phyloP scores from a whole-genome alignment of 1,284 basidiomycete genomes.

The Heliocybe sulcata region DNA sequence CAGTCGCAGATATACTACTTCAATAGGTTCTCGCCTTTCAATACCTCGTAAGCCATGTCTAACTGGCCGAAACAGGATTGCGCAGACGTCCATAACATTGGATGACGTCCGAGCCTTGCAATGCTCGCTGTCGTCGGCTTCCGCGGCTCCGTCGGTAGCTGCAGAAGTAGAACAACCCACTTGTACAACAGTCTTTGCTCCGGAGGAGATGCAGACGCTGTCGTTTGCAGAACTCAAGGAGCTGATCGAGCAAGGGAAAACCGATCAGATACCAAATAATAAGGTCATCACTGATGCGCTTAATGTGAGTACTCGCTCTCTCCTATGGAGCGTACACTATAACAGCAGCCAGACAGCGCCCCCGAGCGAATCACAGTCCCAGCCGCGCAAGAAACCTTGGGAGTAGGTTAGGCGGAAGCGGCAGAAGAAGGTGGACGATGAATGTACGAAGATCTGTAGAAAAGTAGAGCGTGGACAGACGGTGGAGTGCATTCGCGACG shows the following conservation, averaged over 20 bases:
- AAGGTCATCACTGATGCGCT: conserved; percentile 55
- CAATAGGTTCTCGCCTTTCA: conserved; percentile 40
- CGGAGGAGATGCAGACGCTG: conserved; percentile 30
- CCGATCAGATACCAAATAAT: conserved; percentile 72
- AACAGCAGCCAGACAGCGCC: conserved; percentile 30
- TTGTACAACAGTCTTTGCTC: not conserved
- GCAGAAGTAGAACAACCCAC: not conserved
- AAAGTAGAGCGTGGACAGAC: too few relatives aligned
- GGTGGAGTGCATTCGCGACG: too few relatives aligned
- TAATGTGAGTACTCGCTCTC: conserved; percentile 38
- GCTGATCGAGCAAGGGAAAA: conserved; percentile 62
- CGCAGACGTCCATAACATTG: conserved; percentile 25
- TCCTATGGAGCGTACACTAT: conserved; percentile 1
- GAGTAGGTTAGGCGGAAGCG: too few relatives aligned
- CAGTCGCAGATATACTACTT: conserved; percentile 65
- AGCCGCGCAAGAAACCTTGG: conserved; percentile 56
- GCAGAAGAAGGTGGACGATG: too few relatives aligned
- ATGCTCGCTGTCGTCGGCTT: not conserved
- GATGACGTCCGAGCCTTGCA: conserved; percentile 23
- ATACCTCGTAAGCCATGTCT: not conserved
- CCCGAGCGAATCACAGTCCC: conserved; percentile 45
- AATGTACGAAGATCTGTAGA: too few relatives aligned
- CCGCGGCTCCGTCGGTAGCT: not conserved
- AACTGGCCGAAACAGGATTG: not conserved
- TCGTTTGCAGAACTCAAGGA: conserved; percentile 61